Base-by-base conservation (phyloP, 805 yeast genomes). In the Wickerhamiella musiphila region DNA sequence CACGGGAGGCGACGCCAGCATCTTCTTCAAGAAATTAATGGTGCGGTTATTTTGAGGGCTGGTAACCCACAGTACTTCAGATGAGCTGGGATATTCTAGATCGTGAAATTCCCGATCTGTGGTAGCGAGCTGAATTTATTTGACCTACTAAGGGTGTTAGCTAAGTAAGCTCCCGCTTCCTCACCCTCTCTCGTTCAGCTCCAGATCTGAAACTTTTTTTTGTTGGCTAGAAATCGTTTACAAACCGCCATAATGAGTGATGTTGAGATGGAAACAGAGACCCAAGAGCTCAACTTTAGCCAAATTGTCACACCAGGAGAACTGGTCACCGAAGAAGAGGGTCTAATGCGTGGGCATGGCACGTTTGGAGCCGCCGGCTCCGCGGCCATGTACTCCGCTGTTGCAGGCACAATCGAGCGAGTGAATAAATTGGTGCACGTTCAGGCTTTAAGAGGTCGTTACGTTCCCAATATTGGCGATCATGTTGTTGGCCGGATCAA, bases 331-430 rank as follows among this genome's bases (percentile, higher is more conserved):
- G 90, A 79, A 44, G 96, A 90, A 48, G 79, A 94, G 5, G 66
- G 75, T 2, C 90, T 96, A 95, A 90, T 90, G 98, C 70, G 93
- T 49, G 98, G 98, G 19, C 98, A 86, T 49, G 98, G 98, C 5
- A 90, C 96, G 0, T 90, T 82, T 52, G 29, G 37, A 11, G 40
- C 35, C n/a, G 70, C 74, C 42, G 57, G 77, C 24, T 72, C 70
- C 21, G 76, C 75, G 42, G 61, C 66, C 44, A 82, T 94, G 1
- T 82, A 69, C 52, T 76, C 94, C 3, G 76, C 95, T 0, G 94
- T 86, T 5, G 94, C 94, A 0, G 99, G 99, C 4, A 72, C 73
- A 8, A 74, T 90, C 4, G 68, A 78, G 1, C 65, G 86, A 40
- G 94, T 84, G 33, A 90, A 90, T 53, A 71, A 84, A 46, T 62